Percentiles rank a stretch among this genome's conserved stretches.
Conservation (phyloP, 108 stramenopile species). For the Nitzschia sp. region DNA sequence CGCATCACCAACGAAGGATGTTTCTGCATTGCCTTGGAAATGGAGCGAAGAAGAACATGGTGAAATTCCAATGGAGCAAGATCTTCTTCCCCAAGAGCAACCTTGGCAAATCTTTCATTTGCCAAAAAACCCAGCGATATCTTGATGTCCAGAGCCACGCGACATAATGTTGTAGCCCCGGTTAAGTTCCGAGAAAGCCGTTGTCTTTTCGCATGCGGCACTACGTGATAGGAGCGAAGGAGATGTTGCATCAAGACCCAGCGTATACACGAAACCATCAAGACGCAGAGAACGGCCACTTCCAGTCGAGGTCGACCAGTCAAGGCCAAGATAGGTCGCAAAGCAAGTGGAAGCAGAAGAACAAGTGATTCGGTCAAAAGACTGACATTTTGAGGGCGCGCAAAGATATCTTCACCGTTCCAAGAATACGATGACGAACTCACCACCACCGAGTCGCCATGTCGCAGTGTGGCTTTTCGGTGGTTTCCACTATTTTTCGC, state of each 20-base stretch:
- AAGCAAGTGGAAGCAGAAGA: constrained; percentile 2
- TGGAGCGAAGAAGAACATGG: constrained; percentile 46
- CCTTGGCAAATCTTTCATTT: constrained; percentile 28
- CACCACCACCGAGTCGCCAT: background rate
- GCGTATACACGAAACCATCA: background rate
- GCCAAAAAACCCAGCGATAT: constrained; percentile 36
- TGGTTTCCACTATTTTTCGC: background rate
- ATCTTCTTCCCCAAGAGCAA: background rate
- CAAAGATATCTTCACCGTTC: background rate
- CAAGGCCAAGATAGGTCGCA: constrained; percentile 1
- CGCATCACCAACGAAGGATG: constrained; percentile 6
- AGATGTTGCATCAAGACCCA: constrained; percentile 11
- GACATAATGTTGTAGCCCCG: constrained; percentile 13
- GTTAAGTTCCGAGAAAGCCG: background rate
- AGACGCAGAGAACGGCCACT: background rate
- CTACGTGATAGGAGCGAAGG: background rate
- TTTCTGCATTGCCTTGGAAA: constrained; percentile 39
- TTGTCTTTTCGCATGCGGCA: background rate
- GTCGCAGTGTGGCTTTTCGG: background rate
- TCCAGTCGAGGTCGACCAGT: background rate
- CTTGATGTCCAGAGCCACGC: constrained; percentile 34
- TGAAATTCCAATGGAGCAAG: constrained; percentile 12
- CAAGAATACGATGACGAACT: background rate
- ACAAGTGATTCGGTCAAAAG: constrained; percentile 1
- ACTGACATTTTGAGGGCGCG: background rate